phyloP scores from a whole-genome alignment of 352 stramenopile genomes.

The Globisporangium nodosum region DNA sequence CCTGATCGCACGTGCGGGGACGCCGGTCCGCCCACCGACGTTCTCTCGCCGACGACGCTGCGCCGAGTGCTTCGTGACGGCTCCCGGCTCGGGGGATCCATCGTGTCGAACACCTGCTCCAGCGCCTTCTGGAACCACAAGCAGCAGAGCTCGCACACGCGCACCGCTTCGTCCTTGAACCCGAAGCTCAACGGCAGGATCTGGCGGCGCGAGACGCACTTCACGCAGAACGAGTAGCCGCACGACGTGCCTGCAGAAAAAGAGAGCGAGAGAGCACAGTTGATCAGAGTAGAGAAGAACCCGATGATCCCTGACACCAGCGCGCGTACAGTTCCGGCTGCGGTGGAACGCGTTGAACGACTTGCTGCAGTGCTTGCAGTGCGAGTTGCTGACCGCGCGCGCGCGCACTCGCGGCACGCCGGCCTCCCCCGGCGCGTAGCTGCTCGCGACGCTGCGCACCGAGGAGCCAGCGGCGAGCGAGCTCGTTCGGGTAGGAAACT shows the following conservation, averaged over 20 bases:
- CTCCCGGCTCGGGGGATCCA: constrained; percentile 26
- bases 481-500: not conserved
- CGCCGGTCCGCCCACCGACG: constrained; percentile 12
- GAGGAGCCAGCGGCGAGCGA: not conserved
- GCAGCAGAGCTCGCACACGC: constrained; percentile 53
- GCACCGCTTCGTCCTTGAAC: constrained; percentile 36
- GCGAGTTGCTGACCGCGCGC: constrained; percentile 19
- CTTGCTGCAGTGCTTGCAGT: constrained; percentile 48
- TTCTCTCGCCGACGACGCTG: constrained; percentile 15
- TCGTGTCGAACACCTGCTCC: constrained; percentile 58
- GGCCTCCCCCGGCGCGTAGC: constrained; percentile 3
- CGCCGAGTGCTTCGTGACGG: not conserved
- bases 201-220: constrained; percentile 51
- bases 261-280: not conserved
- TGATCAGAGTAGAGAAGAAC: not conserved
- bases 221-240: constrained; percentile 56
- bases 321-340: constrained; percentile 38
- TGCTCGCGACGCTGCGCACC: constrained; percentile 3
- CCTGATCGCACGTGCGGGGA: constrained; percentile 11
- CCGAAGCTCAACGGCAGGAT: constrained; percentile 58
- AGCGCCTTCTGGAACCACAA: constrained; percentile 66
- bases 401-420: constrained; percentile 44
- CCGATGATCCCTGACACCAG: not conserved
- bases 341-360: constrained; percentile 73
- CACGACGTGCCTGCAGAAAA: constrained; percentile 22